Percentiles rank a stretch among this genome's conserved stretches.
Conservation (phyloP, 306 rosid genomes). For the Pyrus communis region DNA sequence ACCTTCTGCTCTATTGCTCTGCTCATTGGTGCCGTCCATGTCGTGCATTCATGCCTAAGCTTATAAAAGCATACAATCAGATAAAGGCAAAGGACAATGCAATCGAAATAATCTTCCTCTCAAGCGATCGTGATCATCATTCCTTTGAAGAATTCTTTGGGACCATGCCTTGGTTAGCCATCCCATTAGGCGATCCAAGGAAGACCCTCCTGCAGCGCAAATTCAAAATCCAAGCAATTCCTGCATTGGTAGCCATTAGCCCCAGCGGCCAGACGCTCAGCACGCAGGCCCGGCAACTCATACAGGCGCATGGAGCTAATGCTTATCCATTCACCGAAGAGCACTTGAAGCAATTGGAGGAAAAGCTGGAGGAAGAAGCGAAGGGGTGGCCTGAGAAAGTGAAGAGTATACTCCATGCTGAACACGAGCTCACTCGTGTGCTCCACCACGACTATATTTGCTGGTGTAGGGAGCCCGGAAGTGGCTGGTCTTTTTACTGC, state of each 20-base stretch:
- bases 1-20: slow-evolving; percentile 37
- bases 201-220: slow-evolving; percentile 13
- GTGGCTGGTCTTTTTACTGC: slow-evolving; percentile 29
- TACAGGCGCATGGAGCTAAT: slow-evolving; percentile 27
- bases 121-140: slow-evolving; percentile 29
- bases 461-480: slow-evolving; percentile 25
- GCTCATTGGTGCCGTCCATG: slow-evolving; percentile 50
- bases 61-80: slow-evolving; percentile 21
- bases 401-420: slow-evolving; percentile 31
- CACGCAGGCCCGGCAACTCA: slow-evolving; percentile 17
- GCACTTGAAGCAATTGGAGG: slow-evolving; percentile 26
- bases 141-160: slow-evolving; percentile 26
- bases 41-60: slow-evolving; percentile 35
- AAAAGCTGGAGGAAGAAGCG: slow-evolving; percentile 16
- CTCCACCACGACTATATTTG: slow-evolving; percentile 12
- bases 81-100: slow-evolving; percentile 20
- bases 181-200: slow-evolving; percentile 42
- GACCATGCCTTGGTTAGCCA: slow-evolving; percentile 43
- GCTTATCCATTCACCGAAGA: slow-evolving; percentile 45
- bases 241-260: slow-evolving; percentile 25
- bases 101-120: slow-evolving; percentile 35
- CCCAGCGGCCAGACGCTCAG: slow-evolving; percentile 23
- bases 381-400: slow-evolving; percentile 38
- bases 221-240: slow-evolving; percentile 37
- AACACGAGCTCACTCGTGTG: slow-evolving; percentile 18